Evolutionary conservation across 192 early-diverging fungal genomes (phyloP).

Genomic region (Backusella parvicylindrica): DNA sequence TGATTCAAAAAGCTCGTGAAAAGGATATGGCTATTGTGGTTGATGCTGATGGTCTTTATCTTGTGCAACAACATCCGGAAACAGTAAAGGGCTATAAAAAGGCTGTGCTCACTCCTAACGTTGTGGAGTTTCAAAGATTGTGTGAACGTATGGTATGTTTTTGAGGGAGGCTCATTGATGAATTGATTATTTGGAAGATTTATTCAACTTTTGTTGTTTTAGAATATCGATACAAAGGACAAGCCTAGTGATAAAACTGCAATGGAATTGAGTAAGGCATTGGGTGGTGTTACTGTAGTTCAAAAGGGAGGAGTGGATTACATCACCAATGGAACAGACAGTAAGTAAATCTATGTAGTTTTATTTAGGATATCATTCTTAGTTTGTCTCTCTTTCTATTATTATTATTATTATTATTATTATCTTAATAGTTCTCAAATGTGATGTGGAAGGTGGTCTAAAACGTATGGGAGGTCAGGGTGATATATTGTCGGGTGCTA

Average conservation of each 20-base stretch:
- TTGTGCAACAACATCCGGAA: constrained; percentile 69
- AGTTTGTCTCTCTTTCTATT: background rate
- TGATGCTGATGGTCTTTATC: constrained; percentile 89
- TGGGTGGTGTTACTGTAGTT: constrained; percentile 78
- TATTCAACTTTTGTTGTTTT: background rate
- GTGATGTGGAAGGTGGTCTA: constrained; percentile 65
- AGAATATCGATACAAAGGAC: constrained; percentile 26
- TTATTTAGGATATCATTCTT: constrained; percentile 4
- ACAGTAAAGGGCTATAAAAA: constrained; percentile 68
- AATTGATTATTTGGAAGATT: background rate
- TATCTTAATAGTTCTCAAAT: constrained; percentile 50
- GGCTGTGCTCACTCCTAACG: constrained; percentile 86
- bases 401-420: background rate
- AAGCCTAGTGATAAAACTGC: constrained; percentile 37
- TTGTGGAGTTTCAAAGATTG: constrained; percentile 78
- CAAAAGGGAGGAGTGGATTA: constrained; percentile 76
- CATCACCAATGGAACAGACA: constrained; percentile 63
- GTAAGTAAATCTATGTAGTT: no score
- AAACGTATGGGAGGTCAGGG: constrained; percentile 96
- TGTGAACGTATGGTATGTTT: constrained; percentile 52
- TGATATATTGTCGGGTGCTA: constrained; percentile 82
- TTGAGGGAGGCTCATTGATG: no score
- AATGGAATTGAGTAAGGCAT: constrained; percentile 51
- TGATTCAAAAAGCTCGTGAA: constrained; percentile 67
- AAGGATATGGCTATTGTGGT: constrained; percentile 72